Base-by-base conservation (phyloP, 2,329 filamentous ascomycete genomes). In the Cryphonectria radicalis region DNA sequence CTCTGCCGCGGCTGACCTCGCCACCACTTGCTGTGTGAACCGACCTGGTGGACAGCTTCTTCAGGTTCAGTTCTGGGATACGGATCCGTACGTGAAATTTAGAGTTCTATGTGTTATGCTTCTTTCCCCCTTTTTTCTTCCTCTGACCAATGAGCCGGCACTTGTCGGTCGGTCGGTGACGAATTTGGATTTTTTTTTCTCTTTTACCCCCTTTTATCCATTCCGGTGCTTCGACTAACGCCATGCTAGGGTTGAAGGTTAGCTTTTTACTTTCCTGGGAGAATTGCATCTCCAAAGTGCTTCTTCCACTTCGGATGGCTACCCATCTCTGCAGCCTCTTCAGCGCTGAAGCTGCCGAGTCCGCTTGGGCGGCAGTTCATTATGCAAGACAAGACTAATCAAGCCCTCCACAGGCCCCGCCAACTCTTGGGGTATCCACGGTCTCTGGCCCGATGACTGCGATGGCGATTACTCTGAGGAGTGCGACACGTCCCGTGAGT, bases 11-110 rank as follows among this genome's bases (percentile, higher is more conserved):
- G 71, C 71, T 35, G 8, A 8, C 25, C 64, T 69, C 22, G 46
- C 71, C 2, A 66, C n/a, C 37, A 68, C 66, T 28, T 73, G 71
- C 32, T 73, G 71, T 17, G 71, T 73, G 28, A 73, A 73, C 14
- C 67, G 46, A 42, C 71, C 71, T 35, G 71, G 71, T 22, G 71
- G 71, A 5, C 71, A 69, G 25, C 37, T 73, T 35, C 69, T 73
- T 13, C 69, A 71, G 43, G 70, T 70, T 28, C 71, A 73, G 63
- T 73, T 73, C 40, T 73, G 71, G 71, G 71, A 73, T 40, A 73
- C 71, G 1, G 66, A 73, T 68, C 71, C 71, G 67, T 68, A 57
- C 28, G 32, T 65, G 17, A 32, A 37, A 4, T 43, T 50, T 50
- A 13, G 37, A 40, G 1, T 50, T 17, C 32, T 22, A 22, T 10